Evolutionary conservation across 1,139 yeast genomes (phyloP).

Genomic region (Hansenula sp.): DNA sequence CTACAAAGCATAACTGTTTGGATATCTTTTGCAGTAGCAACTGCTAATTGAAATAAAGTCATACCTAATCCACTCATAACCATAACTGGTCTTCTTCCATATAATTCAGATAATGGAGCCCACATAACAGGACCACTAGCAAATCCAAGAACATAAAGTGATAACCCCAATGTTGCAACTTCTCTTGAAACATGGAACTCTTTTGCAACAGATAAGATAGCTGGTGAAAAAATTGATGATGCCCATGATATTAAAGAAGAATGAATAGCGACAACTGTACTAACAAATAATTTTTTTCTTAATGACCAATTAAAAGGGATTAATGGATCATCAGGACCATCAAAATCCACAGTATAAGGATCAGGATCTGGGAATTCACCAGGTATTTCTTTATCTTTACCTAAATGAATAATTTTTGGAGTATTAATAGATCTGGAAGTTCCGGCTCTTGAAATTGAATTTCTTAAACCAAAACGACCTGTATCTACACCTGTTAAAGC

Average conservation of each 20-base stretch:
- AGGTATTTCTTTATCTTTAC: conserved; percentile 39
- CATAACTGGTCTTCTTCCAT: conserved; percentile 62
- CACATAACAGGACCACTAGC: conserved; percentile 79
- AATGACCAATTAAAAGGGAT: conserved; percentile 62
- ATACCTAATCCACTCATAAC: conserved; percentile 52
- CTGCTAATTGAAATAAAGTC: conserved; percentile 60
- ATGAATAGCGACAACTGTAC: conserved; percentile 36
- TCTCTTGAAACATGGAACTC: conserved; percentile 48
- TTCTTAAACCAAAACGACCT: not conserved
- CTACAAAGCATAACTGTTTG: conserved; percentile 72
- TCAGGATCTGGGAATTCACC: conserved; percentile 45
- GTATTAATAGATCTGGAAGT: not conserved
- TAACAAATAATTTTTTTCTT: conserved; percentile 34
- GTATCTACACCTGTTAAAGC: not conserved
- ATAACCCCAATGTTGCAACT: conserved; percentile 60
- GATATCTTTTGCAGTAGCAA: conserved; percentile 66
- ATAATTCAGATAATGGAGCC: conserved; percentile 77
- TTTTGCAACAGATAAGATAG: conserved; percentile 35
- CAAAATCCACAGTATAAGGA: conserved; percentile 51
- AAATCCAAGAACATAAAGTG: conserved; percentile 74
- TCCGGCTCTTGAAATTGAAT: no score
- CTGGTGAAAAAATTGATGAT: conserved; percentile 61
- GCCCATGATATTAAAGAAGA: conserved; percentile 51
- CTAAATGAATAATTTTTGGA: no score
- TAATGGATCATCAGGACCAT: conserved; percentile 56